phyloP scores from a whole-genome alignment of 805 yeast genomes.

The Scheffersomyces stipitis region DNA sequence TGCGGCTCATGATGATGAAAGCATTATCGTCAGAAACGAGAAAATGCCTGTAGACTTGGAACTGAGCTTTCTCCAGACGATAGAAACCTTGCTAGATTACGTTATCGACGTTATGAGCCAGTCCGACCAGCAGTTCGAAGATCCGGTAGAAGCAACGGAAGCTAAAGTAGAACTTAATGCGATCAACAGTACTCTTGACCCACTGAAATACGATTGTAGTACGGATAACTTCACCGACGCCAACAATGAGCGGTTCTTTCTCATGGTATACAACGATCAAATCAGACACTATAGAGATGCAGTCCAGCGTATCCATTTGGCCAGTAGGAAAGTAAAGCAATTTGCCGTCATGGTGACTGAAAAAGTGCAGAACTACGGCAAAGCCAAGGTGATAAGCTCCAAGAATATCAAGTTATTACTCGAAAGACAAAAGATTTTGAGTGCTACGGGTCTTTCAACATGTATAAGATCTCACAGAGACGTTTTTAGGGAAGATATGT shows the following conservation, averaged over 20 bases:
- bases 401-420: constrained; percentile 48
- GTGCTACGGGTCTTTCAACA: constrained; percentile 63
- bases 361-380: constrained; percentile 60
- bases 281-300: constrained; percentile 75
- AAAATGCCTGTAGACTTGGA: constrained; percentile 46
- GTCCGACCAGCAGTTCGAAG: constrained; percentile 40
- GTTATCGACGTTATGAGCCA: constrained; percentile 60
- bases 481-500: constrained; percentile 76
- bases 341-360: constrained; percentile 74
- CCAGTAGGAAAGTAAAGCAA: constrained; percentile 61
- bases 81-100: constrained; percentile 55
- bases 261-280: constrained; percentile 77
- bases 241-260: constrained; percentile 47
- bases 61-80: constrained; percentile 35
- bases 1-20: constrained; percentile 14
- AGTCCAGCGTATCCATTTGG: constrained; percentile 57
- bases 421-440: constrained; percentile 54
- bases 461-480: constrained; percentile 69
- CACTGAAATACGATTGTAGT: constrained; percentile 40
- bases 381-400: constrained; percentile 67
- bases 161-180: constrained; percentile 29
- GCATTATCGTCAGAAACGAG: constrained; percentile 6
- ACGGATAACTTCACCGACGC: constrained; percentile 35
- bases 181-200: constrained; percentile 32
- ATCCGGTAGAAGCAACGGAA: constrained; percentile 23